Evolutionary conservation across 805 yeast genomes (phyloP).

Genomic region (Spathaspora sp.): DNA sequence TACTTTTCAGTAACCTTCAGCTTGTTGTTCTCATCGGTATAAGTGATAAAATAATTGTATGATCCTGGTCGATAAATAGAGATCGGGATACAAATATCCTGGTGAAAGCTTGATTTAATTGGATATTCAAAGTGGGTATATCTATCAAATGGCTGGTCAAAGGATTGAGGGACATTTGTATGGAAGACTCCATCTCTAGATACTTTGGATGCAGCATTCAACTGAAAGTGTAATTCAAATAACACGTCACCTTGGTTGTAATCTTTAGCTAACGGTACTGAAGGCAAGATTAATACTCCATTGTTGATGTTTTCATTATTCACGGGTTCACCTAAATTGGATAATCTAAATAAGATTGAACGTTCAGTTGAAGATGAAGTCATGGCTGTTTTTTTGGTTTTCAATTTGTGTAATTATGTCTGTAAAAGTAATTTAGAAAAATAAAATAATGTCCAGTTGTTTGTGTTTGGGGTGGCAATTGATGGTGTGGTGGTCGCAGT

Average conservation of each 20-base stretch:
- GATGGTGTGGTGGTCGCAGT: not conserved
- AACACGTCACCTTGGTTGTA: slow-evolving; percentile 37
- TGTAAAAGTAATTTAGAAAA: not conserved
- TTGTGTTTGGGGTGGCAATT: not conserved
- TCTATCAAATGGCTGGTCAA: slow-evolving; percentile 49
- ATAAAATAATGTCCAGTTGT: not conserved
- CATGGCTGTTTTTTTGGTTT: not conserved
- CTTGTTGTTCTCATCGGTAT: slow-evolving; percentile 30
- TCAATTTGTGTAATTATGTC: not conserved
- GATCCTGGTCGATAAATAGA: slow-evolving; percentile 73
- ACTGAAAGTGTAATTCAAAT: slow-evolving; percentile 52
- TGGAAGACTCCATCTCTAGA: slow-evolving; percentile 67
- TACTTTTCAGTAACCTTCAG: slow-evolving; percentile 49
- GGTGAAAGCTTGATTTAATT: slow-evolving; percentile 56
- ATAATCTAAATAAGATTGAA: slow-evolving; percentile 45
- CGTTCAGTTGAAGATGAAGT: slow-evolving; percentile 9
- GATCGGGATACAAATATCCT: slow-evolving; percentile 59
- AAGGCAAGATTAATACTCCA: slow-evolving; percentile 52
- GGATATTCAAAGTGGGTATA: slow-evolving; percentile 48
- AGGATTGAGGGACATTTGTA: slow-evolving; percentile 64
- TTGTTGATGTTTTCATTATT: slow-evolving; percentile 29
- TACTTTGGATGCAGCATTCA: slow-evolving; percentile 74
- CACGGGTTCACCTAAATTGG: slow-evolving; percentile 46
- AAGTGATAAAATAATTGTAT: slow-evolving; percentile 68
- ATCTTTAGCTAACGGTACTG: slow-evolving; percentile 33